Evolutionary conservation across 176 grass and related monocot genomes (phyloP).

Genomic region (Hordeum marinum): DNA sequence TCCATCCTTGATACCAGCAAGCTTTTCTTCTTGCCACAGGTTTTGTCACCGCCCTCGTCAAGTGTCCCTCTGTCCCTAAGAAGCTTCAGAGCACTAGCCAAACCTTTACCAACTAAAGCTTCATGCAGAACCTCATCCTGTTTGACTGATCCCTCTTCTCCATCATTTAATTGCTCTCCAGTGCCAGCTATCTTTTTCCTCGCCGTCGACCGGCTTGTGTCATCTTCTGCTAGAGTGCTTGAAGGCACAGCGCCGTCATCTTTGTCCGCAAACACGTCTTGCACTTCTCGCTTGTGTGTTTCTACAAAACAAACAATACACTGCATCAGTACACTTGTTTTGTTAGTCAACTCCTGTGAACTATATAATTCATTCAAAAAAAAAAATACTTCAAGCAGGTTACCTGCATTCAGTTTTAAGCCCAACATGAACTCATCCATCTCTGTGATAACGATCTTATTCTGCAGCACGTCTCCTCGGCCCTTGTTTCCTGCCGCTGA

Average conservation of each 20-base stretch:
- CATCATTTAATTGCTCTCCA: neutral
- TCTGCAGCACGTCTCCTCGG: slow-evolving; percentile 34
- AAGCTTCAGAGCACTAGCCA: slow-evolving; percentile 74
- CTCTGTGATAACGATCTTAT: slow-evolving; percentile 76
- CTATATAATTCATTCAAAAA: neutral
- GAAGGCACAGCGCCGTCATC: slow-evolving; percentile 27
- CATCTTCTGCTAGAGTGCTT: slow-evolving; percentile 28
- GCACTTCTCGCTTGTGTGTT: slow-evolving; percentile 34
- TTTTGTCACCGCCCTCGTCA: slow-evolving; percentile 69
- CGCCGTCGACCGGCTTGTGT: neutral
- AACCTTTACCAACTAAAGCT: slow-evolving; percentile 70
- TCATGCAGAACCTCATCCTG: slow-evolving; percentile 82
- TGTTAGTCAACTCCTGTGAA: neutral
- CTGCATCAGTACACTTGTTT: neutral
- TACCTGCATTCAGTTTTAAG: slow-evolving; percentile 70
- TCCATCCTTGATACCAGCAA: slow-evolving; percentile 61
- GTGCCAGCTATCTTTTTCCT: slow-evolving; percentile 18
- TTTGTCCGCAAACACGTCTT: slow-evolving; percentile 61
- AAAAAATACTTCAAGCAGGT: neutral
- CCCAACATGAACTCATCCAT: slow-evolving; percentile 87
- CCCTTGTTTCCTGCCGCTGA: neutral
- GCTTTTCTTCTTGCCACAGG: slow-evolving; percentile 68
- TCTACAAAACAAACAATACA: slow-evolving; percentile 24
- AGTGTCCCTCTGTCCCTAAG: slow-evolving; percentile 78
- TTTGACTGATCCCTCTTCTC: neutral